Percentiles rank a stretch among this genome's conserved stretches.
Evolutionary conservation across 805 yeast genomes (phyloP).

Genomic region (Saturnispora bothae): DNA sequence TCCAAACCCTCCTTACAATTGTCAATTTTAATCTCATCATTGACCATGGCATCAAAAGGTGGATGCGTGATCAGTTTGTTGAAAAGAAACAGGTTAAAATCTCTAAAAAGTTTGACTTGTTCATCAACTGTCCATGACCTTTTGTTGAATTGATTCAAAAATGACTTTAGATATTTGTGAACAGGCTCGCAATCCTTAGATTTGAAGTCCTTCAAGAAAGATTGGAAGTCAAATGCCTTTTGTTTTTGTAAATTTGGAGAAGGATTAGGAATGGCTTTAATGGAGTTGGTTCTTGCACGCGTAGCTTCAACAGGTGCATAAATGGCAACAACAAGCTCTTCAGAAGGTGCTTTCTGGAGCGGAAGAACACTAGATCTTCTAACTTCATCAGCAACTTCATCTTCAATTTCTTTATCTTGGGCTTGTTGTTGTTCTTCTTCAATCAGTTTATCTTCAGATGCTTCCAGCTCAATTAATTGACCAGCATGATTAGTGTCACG

Average conservation of each 20-base stretch:
- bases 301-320: not conserved
- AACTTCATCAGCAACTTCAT: constrained; percentile 11
- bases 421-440: too few relatives aligned
- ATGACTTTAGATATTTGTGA: constrained; percentile 76
- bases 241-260: constrained; percentile 22
- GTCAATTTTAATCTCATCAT: constrained; percentile 43
- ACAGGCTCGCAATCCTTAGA: constrained; percentile 78
- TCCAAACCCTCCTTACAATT: constrained; percentile 89
- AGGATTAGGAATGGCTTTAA: constrained; percentile 22
- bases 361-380: constrained; percentile 2
- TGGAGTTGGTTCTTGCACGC: constrained; percentile 7
- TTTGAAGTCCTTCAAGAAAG: constrained; percentile 61
- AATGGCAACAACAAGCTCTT: not conserved
- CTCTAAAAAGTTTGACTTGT: constrained; percentile 64
- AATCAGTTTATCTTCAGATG: not conserved
- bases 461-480: not conserved
- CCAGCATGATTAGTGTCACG: not conserved
- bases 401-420: constrained; percentile 5
- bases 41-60: constrained; percentile 58
- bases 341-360: not conserved
- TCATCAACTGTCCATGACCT: constrained; percentile 66
- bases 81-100: constrained; percentile 65
- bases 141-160: constrained; percentile 63
- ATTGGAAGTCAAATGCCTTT: constrained; percentile 68
- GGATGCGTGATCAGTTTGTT: constrained; percentile 50